phyloP scores from a whole-genome alignment of 345 rosid genomes.

The Dovyalis caffra region DNA sequence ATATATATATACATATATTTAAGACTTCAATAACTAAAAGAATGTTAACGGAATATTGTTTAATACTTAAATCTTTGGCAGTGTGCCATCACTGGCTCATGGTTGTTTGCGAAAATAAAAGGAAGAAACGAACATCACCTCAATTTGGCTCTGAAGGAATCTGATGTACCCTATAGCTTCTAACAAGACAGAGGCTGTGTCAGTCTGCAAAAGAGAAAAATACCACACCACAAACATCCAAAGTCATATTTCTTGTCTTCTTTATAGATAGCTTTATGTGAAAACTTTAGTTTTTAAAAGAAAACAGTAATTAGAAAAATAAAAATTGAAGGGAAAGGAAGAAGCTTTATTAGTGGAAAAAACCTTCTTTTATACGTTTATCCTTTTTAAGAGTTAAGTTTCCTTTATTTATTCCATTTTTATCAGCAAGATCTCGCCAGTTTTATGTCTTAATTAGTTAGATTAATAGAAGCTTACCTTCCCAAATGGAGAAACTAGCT shows the following conservation, averaged over 20 bases:
- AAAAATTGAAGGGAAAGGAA: neutral
- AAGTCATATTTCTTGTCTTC: conserved; percentile 24
- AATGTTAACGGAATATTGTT: conserved; percentile 18
- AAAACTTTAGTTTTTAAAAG: conserved; percentile 1
- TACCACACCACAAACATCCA: conserved; percentile 28
- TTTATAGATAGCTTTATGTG: conserved; percentile 3
- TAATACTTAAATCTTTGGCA: neutral
- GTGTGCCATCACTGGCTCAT: conserved; percentile 18
- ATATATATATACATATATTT: neutral
- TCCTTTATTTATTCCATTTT: neutral
- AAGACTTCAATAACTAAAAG: conserved; percentile 20
- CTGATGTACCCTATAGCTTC: conserved; percentile 33
- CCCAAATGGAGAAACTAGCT: conserved; percentile 36
- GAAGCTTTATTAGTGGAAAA: neutral
- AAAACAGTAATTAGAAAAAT: neutral
- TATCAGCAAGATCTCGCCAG: neutral
- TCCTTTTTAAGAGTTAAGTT: neutral
- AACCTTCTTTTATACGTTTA: neutral
- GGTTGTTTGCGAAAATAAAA: conserved; percentile 31
- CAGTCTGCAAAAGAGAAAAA: conserved; percentile 26
- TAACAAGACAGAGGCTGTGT: conserved; percentile 32
- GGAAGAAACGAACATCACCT: conserved; percentile 24
- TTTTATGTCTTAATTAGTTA: neutral
- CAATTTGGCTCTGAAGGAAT: conserved; percentile 35
- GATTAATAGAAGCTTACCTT: conserved; percentile 15